Conservation (phyloP, 441 rosid genomes). For the Biscutella auriculata region DNA sequence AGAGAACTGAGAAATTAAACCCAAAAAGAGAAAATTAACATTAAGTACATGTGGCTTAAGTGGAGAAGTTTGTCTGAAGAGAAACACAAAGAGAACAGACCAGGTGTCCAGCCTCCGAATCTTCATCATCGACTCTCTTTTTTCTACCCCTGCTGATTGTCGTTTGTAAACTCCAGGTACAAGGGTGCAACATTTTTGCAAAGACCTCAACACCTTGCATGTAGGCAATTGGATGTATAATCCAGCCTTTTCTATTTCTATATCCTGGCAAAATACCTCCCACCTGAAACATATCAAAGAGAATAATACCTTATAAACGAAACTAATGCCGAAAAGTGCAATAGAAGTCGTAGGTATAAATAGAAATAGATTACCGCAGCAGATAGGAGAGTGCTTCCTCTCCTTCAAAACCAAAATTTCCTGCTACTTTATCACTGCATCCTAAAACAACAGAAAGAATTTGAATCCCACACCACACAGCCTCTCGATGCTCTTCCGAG, state of each 20-base stretch:
- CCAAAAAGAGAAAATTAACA: constrained; percentile 9
- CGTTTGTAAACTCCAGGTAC: constrained; percentile 28
- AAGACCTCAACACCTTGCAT: constrained; percentile 16
- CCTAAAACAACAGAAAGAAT: constrained; percentile 43
- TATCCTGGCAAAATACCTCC: constrained; percentile 82
- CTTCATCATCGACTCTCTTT: constrained; percentile 35
- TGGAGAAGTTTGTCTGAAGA: constrained; percentile 3
- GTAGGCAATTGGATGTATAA: constrained; percentile 37
- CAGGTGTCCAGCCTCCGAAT: constrained; percentile 29
- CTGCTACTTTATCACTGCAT: constrained; percentile 40
- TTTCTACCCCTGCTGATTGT: constrained; percentile 24
- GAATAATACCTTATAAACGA: constrained; percentile 9
- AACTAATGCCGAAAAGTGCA: neutral
- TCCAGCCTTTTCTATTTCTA: constrained; percentile 67
- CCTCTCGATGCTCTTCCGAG: constrained; percentile 33
- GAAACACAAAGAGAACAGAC: constrained; percentile 28
- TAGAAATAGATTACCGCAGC: constrained; percentile 49
- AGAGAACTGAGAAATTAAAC: constrained; percentile 13
- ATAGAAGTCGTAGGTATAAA: neutral
- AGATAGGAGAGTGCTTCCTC: constrained; percentile 60
- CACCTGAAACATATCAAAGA: constrained; percentile 42
- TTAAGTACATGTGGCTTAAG: neutral
- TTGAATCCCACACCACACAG: constrained; percentile 69
- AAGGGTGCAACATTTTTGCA: constrained; percentile 23
- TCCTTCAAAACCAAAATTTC: constrained; percentile 36